Conservation (phyloP, 495 filamentous ascomycete genomes). For the Thermothielavioides terrestris region DNA sequence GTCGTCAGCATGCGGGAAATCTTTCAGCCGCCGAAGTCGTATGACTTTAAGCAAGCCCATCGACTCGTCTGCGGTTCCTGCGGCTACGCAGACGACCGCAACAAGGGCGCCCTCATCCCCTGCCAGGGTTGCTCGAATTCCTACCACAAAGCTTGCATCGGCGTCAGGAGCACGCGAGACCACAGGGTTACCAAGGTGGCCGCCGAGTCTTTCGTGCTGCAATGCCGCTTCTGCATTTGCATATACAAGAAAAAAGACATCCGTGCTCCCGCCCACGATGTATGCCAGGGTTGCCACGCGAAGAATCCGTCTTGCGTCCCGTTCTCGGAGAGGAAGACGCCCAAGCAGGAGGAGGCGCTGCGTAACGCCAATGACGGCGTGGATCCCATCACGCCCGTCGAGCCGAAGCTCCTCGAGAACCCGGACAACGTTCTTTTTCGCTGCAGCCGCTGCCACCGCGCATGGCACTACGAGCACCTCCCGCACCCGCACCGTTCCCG, state of each 20-base stretch:
- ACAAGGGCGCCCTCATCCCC: slow-evolving; percentile 59
- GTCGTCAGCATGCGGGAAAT: slow-evolving; percentile 57
- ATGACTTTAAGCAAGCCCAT: slow-evolving; percentile 60
- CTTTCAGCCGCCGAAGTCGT: slow-evolving; percentile 47
- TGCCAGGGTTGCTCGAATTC: slow-evolving; percentile 86
- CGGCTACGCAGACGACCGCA: slow-evolving; percentile 40
- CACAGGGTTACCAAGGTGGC: slow-evolving; percentile 91
- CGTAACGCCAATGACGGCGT: slow-evolving; percentile 65
- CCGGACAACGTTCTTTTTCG: slow-evolving; percentile 69
- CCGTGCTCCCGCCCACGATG: slow-evolving; percentile 56
- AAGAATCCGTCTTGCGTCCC: slow-evolving; percentile 54
- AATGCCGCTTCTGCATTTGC: slow-evolving; percentile 80
- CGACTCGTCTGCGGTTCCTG: slow-evolving; percentile 68
- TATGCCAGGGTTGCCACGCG: slow-evolving; percentile 59
- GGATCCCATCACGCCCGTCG: slow-evolving; percentile 62
- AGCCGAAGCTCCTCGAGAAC: slow-evolving; percentile 61
- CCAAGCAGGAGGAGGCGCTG: slow-evolving; percentile 73
- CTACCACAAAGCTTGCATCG: slow-evolving; percentile 77
- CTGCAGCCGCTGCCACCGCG: slow-evolving; percentile 67
- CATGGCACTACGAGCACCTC: slow-evolving; percentile 75
- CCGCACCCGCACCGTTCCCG: slow-evolving; percentile 36
- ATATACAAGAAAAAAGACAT: slow-evolving; percentile 55
- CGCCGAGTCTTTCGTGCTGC: slow-evolving; percentile 69
- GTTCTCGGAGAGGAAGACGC: slow-evolving; percentile 58
- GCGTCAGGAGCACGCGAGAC: slow-evolving; percentile 60